Evolutionary conservation across 768 basidiomycete genomes (phyloP), one percentile per base, ranked within the genome.

Genomic region (Boletus pseudo-olivaceus): DNA sequence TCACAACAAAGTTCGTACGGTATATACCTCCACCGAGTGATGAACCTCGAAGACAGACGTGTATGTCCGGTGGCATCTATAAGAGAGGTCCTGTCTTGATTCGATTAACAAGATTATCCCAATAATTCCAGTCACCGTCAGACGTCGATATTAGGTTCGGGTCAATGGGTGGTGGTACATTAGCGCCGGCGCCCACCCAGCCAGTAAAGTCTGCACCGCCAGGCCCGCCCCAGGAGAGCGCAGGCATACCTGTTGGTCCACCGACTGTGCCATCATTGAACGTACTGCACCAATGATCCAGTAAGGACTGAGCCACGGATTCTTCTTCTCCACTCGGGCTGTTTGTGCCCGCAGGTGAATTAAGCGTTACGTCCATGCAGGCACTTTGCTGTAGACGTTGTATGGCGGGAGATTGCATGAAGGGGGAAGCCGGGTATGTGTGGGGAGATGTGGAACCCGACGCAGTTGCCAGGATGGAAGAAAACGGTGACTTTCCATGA

Each of bases 231-330:
- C 86, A 88, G 8, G 83, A 78, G 57, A 83, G 63, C 5, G 74
- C 69, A 39, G 73, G 75, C 47, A 74, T 76, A 29, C 77, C 76
- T 20, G 75, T 73, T 3, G 76, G 67, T 20, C 77, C 73, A 59
- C 87, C 84, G 2, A 82, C 61, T 2, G 80, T 77, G 11, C 83
- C 79, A 54, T 84, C 87, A 63, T 82, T 87, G 59, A 90, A 81
- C n/a, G 85, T 83, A 57, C 85, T 86, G 64, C 83, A 88, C 90
- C 91, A 93, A 57, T 91, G 87, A 67, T 93, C 90, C 44, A 93
- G 74, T 51, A 93, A 67, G 11, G 81, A 81, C 64, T 93, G 90
- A 4, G 90, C 89, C 7, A 85, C 76, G 26, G 80, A 83, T 64
- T 90, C 85, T 10, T 88, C 90, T 44, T 91, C 90, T 41, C 79